Evolutionary conservation across 139 green algal genomes (phyloP), one percentile per base, ranked within the genome.

Genomic region (Coelastrella sp.): DNA sequence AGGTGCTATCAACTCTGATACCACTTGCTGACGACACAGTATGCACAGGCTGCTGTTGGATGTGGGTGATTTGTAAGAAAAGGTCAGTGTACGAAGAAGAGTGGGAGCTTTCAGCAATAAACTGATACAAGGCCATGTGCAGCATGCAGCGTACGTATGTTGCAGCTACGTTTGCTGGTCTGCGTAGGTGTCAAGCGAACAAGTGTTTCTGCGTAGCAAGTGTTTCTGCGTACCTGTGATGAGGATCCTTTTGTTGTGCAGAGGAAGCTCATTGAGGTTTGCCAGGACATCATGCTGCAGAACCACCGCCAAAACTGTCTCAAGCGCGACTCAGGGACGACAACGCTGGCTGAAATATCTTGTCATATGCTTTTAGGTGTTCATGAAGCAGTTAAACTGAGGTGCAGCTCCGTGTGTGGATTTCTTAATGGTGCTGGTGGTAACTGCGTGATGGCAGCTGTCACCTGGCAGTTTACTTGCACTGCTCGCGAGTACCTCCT

Each of bases 161-260:
- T 49, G 35, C 35, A 49, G 35, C 35, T 49, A 49, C 3, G 35
- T 49, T 49, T 49, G 35, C 35, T 49, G 35, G 35, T 49, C 35
- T 49, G 35, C 35, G 35, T 49, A 49, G 35, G 35, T 49, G 35
- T 49, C 35, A 49, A 49, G 35, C 35, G 3, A 49, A 49, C 35
- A 49, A 49, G 35, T 49, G 35, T 49, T 49, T 49, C 35, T 49
- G 35, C 35, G 35, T 49, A 49, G 3, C 35, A 49, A 49, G 35
- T 49, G 35, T 49, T 3, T 49, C 35, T 60, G 11, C 24, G 14
- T 14, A 84, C 78, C 87, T 25, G 94, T 96, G 65, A 96, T 74
- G 79, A 96, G 80, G 15, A 96, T 84, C 22, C 93, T 87, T 61
- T 92, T 92, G 27, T 87, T 86, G 19, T 66, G 27, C 61, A 96